Evolutionary conservation across 164 flowering plant genomes (phyloP), one percentile per base, ranked within the genome.

Genomic region (Cinnamomum chago): DNA sequence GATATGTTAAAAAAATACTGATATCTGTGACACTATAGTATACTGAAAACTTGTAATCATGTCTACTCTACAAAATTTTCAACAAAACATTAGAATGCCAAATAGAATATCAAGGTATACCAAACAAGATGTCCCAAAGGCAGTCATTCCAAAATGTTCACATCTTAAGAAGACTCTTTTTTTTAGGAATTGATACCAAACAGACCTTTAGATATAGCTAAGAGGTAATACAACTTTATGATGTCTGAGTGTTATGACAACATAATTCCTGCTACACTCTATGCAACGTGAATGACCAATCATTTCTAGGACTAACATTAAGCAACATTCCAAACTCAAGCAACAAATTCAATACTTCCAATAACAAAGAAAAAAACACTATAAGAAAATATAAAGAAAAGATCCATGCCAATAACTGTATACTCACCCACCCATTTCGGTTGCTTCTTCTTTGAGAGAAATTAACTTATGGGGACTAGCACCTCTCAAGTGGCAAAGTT

Each of bases 401-500:
- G 50, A 22, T 11, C 51, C 62, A 27, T 17, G 33, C 47, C 51
- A 20, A 40, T 28, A 68, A 7, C 40, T 3, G 1, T 50, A 23
- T 74, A 94, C 98, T 85, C 74, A 95, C 97, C 99, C 99, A 72
- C 99, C 99, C 93, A 92, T 87, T 84, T 93, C 99, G 27, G 92
- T 74, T 40, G 92, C 66, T 83, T 92, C 99, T 81, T 95, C 99
- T 81, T 81, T 89, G 80, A 3, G 65, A 25, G 85, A 81, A 65
- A 88, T 82, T 65, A 93, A 76, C 27, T 82, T 84, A 58, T 76
- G 66, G 18, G 90, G 80, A 81, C 81, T 82, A 76, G 87, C 90
- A 75, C 75, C 82, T 72, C 88, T 85, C 79, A 95, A 82, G 74
- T 88, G 83, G 78, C 99, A 93, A 23, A 71, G 71, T 72, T 90